Evolutionary conservation across 2,329 filamentous ascomycete genomes (phyloP).

Genomic region (Penicillium sp.): DNA sequence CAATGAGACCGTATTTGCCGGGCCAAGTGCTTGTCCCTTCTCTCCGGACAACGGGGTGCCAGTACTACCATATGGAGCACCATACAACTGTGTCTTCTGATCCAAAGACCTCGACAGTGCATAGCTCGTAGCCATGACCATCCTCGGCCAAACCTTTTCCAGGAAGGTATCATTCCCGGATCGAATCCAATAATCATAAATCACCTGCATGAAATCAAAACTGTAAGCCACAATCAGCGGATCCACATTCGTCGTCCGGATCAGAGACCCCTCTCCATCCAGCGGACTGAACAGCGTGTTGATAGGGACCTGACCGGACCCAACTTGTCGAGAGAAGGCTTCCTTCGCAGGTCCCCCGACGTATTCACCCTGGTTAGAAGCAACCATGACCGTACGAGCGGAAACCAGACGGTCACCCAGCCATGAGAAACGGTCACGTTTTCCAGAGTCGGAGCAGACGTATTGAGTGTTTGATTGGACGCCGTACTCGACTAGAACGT

Average conservation of each 20-base stretch:
- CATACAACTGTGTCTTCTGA: not conserved
- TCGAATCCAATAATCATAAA: not conserved
- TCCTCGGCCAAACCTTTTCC: not conserved
- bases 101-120: not conserved
- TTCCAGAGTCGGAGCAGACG: not conserved
- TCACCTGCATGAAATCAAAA: not conserved
- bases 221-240: not conserved
- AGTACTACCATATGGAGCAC: not conserved
- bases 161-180: not conserved
- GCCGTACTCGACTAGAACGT: not conserved
- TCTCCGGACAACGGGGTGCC: not conserved
- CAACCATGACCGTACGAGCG: not conserved
- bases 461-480: not conserved
- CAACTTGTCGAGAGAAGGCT: constrained; percentile 2
- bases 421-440: not conserved
- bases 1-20: not conserved
- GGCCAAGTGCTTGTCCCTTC: not conserved
- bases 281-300: not conserved
- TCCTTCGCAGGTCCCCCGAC: constrained; percentile 1
- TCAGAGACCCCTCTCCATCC: not conserved
- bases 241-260: not conserved
- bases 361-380: not conserved
- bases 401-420: not conserved
- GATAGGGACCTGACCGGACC: not conserved
- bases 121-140: not conserved